Percentiles rank a stretch among this genome's conserved stretches.
Evolutionary conservation across 208 protist species (phyloP).

Genomic region (Leishmania major): DNA sequence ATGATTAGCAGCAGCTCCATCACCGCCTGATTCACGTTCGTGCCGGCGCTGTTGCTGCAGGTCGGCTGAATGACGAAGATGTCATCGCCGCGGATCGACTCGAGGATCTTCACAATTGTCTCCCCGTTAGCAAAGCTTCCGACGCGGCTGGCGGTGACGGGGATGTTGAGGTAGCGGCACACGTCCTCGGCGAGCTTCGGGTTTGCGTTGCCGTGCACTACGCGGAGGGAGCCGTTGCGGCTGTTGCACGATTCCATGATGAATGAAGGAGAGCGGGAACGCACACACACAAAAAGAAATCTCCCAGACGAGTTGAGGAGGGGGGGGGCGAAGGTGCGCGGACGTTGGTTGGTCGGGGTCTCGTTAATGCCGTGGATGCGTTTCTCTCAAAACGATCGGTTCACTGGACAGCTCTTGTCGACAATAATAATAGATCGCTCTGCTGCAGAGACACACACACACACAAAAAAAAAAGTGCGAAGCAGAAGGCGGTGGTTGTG

Average conservation of each 20-base stretch:
- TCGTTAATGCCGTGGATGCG: not conserved
- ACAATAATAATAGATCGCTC: not conserved
- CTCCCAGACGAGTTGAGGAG: not conserved
- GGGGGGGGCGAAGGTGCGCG: not conserved
- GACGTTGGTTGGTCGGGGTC: not conserved
- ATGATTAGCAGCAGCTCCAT: slow-evolving; percentile 97
- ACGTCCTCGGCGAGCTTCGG: slow-evolving; percentile 87
- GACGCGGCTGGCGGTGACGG: slow-evolving; percentile 69
- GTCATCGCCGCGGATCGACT: slow-evolving; percentile 93
- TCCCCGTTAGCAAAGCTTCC: slow-evolving; percentile 90
- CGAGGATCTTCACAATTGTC: slow-evolving; percentile 84
- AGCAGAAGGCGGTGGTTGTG: not conserved
- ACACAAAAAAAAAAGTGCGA: not conserved
- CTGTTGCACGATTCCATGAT: slow-evolving; percentile 29
- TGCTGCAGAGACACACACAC: not conserved
- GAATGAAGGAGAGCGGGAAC: not conserved
- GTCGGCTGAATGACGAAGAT: slow-evolving; percentile 97
- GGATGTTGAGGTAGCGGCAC: slow-evolving; percentile 72
- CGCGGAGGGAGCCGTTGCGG: slow-evolving; percentile 75
- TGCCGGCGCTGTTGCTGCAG: slow-evolving; percentile 77
- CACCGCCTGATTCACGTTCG: slow-evolving; percentile 92
- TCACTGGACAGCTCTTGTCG: not conserved
- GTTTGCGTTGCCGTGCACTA: slow-evolving; percentile 88
- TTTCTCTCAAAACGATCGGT: not conserved
- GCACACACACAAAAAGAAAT: not conserved